Base-by-base conservation (phyloP, 495 filamentous ascomycete genomes). In the Neurospora tetrasperma region DNA sequence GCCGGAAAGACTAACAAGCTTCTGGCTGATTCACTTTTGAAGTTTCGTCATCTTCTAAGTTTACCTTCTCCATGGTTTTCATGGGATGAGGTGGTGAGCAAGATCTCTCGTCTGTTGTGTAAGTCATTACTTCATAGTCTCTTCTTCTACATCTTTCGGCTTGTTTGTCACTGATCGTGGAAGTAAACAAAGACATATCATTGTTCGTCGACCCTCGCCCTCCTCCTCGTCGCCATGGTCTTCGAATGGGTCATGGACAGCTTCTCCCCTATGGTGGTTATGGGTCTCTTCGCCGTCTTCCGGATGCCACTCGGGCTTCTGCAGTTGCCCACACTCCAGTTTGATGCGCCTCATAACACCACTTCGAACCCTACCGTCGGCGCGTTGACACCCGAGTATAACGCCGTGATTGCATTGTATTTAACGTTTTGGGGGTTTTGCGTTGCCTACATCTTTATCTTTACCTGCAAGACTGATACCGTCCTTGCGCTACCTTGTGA, bases 341-440 rank as follows among this genome's bases (percentile, higher is more conserved):
- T 89, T 23, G 82, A 81, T n/a, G 71, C 78, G 8, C 80, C 86
- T 2, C 88, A 87, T 73, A 78, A 84, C 3, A 84, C 85, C 0
- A 74, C 78, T 2, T 75, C 72, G 41, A 83, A 85, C 44, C 84
- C 84, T 8, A 82, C 82, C 18, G 86, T 86, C 0, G 72, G 79
- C 4, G 83, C 84, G 18, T 11, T 27, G 20, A 54, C 46, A 14
- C 76, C 79, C 31, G 83, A 84, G 73, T 87, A 82, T 77, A 89
- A 88, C 72, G 76, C 83, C 7, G 83, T 81, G 1, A 75, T 88
- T 12, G 86, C 79, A 1, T 71, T 88, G 31, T 87, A 88, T 72
- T 80, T 88, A 5, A 80, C 87, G 31, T 84, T 87, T 3, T 88
- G 86, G 87, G 87, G 87, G 0, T 88, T 89, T 88, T 69, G 86